phyloP scores from a whole-genome alignment of 225 moss, liverwort and hornwort genomes.

The Sphagnum tenellum region DNA sequence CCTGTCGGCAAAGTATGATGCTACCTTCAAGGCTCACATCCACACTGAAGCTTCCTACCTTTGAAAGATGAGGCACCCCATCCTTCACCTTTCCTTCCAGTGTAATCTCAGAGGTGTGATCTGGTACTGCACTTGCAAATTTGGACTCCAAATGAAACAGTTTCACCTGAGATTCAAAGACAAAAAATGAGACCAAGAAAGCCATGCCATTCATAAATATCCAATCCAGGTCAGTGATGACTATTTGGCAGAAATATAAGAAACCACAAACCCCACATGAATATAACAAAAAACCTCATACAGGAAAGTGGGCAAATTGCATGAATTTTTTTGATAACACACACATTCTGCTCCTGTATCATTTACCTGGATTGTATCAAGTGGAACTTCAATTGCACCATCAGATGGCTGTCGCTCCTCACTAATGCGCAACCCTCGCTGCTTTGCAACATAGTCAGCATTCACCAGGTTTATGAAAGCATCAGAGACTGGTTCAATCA shows the following conservation, averaged over 20 bases:
- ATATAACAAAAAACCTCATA: too few relatives aligned
- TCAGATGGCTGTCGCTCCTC: constrained; percentile 66
- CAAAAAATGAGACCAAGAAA: too few relatives aligned
- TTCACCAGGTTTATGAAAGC: constrained; percentile 92
- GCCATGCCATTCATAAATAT: too few relatives aligned
- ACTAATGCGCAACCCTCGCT: constrained; percentile 77
- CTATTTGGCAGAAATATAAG: too few relatives aligned
- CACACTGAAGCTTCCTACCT: constrained; percentile 66
- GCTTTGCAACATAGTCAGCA: constrained; percentile 84
- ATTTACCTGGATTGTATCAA: constrained; percentile 55
- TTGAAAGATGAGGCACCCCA: constrained; percentile 60
- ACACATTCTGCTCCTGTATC: too few relatives aligned
- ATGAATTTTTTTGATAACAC: too few relatives aligned
- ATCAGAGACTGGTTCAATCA: constrained; percentile 91
- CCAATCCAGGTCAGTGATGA: too few relatives aligned
- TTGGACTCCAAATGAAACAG: constrained; percentile 50
- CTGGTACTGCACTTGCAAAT: constrained; percentile 52
- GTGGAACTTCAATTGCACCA: constrained; percentile 31
- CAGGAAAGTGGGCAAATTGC: too few relatives aligned
- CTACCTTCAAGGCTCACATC: constrained; percentile 88
- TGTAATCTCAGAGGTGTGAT: constrained; percentile 43
- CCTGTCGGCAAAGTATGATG: constrained; percentile 79
- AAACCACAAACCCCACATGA: too few relatives aligned
- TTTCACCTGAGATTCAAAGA: constrained; percentile 14
- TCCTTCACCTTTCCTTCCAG: constrained; percentile 73